Evolutionary conservation across 805 yeast genomes (phyloP).

Genomic region (Ogataea thermomethanolica): DNA sequence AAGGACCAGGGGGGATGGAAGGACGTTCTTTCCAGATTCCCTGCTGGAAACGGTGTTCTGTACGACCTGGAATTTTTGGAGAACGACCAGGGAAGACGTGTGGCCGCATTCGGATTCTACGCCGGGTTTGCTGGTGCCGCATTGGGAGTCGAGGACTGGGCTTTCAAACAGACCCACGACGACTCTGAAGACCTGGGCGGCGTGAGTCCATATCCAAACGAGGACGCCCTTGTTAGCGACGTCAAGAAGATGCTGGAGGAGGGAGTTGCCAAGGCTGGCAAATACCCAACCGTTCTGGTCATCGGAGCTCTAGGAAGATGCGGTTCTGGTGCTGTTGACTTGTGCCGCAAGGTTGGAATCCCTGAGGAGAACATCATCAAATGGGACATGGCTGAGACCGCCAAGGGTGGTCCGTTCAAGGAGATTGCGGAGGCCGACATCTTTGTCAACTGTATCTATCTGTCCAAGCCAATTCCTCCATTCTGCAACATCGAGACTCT

Average conservation of each 20-base stretch:
- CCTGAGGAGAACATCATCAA: slow-evolving; percentile 79
- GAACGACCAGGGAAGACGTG: slow-evolving; percentile 95
- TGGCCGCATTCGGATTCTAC: slow-evolving; percentile 98
- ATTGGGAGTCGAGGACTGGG: slow-evolving; percentile 90
- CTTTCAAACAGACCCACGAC: slow-evolving; percentile 74
- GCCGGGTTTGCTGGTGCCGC: slow-evolving; percentile 99
- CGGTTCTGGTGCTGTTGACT: slow-evolving; percentile 94
- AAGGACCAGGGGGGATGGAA: slow-evolving; percentile 98
- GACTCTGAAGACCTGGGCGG: slow-evolving; percentile 72
- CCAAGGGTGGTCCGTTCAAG: slow-evolving; percentile 94
- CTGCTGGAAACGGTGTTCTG: slow-evolving; percentile 83
- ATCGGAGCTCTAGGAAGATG: slow-evolving; percentile 99
- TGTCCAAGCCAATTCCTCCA: slow-evolving; percentile 91
- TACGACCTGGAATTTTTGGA: slow-evolving; percentile 94
- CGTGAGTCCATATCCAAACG: slow-evolving; percentile 79
- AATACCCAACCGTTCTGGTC: slow-evolving; percentile 74
- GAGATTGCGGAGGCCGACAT: slow-evolving; percentile 87
- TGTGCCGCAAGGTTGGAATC: slow-evolving; percentile 77
- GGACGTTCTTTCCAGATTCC: slow-evolving; percentile 83
- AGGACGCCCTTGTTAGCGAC: slow-evolving; percentile 66
- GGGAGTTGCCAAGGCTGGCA: slow-evolving; percentile 59
- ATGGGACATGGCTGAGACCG: slow-evolving; percentile 98
- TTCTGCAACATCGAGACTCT: slow-evolving; percentile 70
- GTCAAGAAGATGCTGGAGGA: slow-evolving; percentile 55
- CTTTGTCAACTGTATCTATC: slow-evolving; percentile 93